Evolutionary conservation across 2,329 filamentous ascomycete genomes (phyloP), one percentile per base, ranked within the genome.

Genomic region (Aphanocladium album): DNA sequence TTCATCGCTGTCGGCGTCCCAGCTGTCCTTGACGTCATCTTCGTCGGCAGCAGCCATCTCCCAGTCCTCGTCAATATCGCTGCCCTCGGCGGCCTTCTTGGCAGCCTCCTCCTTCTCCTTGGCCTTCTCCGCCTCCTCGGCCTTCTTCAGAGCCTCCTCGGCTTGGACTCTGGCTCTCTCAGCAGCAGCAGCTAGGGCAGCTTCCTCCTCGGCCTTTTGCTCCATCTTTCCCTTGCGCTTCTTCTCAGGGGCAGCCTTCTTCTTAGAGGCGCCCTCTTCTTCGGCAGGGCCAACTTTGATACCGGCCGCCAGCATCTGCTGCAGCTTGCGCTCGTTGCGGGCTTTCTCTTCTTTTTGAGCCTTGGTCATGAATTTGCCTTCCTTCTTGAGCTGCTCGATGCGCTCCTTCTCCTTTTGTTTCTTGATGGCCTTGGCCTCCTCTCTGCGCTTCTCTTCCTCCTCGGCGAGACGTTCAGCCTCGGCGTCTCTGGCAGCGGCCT

Each of bases 361-460:
- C 76, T 93, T 93, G 66, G 90, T 93, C 69, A 93, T 78, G 75
- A 89, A 93, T 70, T 91, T 93, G 72, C 91, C 91, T 73, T 92
- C 90, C 73, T 89, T 91, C 83, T 93, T 95, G 60, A 91, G 83
- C 77, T 93, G 88, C 71, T 95, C 91, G 63, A 93, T 87, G 75
- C 84, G 90, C 73, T 93, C 89, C 79, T 90, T 93, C 69, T 96
- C 91, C 72, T 85, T 91, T 69, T 91, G 89, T 80, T 93, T 95
- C 81, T 90, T 93, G 47, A 86, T 76, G 1, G 86, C 86, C 74
- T 85, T 90, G 56, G 86, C 85, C 70, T 93, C 91, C 68, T 90
- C 89, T 65, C 79, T 86, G 61, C 81, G 82, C 76, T 87, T 86
- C 61, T 77, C 73, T 68, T 93, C 90, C 72, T 93, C 91, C 9